These are phyloP conservation scores for Botrytis galanthina DNA, from an alignment of 2,329 filamentous ascomycete species.

Conservation along the genomic window DNA sequence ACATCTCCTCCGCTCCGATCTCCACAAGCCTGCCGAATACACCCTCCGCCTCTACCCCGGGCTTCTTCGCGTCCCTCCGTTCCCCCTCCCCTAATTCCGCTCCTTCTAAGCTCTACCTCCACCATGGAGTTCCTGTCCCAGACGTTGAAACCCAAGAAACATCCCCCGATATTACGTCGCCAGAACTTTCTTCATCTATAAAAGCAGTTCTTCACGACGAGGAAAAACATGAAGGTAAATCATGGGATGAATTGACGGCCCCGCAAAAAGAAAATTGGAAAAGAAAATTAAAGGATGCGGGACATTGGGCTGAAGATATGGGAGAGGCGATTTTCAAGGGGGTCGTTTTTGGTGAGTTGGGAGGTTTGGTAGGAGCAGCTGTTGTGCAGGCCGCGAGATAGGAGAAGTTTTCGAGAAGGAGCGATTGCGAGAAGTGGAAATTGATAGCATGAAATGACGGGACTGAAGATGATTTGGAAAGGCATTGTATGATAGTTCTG, in stretches of 20 bases:
- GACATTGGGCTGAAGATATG: conserved; percentile 38
- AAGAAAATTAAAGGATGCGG: conserved; percentile 35
- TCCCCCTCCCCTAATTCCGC: not conserved
- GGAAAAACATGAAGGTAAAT: conserved; percentile 30
- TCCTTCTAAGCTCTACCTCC: not conserved
- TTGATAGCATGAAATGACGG: not conserved
- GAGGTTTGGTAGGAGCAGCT: conserved; percentile 33
- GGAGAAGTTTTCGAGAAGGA: not conserved
- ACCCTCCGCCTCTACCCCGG: not conserved
- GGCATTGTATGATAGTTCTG: not conserved
- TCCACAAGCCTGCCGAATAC: not conserved
- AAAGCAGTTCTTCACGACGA: conserved; percentile 33
- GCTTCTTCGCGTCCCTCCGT: conserved; percentile 15
- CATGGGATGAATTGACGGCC: conserved; percentile 35
- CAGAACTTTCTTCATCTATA: conserved; percentile 7
- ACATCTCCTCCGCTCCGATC: not conserved
- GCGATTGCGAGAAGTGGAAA: not conserved
- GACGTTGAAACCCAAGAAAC: not conserved
- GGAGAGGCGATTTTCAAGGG: conserved; percentile 37
- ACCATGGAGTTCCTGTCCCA: not conserved
- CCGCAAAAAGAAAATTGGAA: conserved; percentile 36
- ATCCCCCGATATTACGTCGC: not conserved
- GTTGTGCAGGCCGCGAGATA: conserved; percentile 24
- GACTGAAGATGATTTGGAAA: not conserved
- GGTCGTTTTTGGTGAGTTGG: conserved; percentile 38